Conservation (phyloP, 306 rosid species). For the Boehmeria nivea region DNA sequence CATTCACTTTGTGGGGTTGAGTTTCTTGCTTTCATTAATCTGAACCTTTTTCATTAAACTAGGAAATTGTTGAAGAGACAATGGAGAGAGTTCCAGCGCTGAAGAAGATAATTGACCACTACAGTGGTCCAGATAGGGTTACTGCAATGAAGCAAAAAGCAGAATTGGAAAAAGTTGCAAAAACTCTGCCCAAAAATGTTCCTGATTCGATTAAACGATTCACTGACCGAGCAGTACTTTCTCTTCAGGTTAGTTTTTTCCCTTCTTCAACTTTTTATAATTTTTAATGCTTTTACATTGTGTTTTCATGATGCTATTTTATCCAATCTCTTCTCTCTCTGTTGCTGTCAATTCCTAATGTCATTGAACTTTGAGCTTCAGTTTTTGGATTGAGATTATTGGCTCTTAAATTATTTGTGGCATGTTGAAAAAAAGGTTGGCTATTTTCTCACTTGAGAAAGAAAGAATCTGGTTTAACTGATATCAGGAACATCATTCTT, state of each 20-base stretch:
- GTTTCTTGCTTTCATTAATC: background rate
- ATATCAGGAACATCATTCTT: background rate
- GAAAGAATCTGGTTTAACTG: slow-evolving; percentile 6
- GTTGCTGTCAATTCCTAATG: background rate
- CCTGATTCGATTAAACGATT: slow-evolving; percentile 74
- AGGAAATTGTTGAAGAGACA: slow-evolving; percentile 74
- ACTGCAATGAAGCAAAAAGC: slow-evolving; percentile 76
- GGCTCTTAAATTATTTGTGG: no score
- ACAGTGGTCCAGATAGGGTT: slow-evolving; percentile 78
- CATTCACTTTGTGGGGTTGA: no score
- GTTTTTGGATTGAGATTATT: no score
- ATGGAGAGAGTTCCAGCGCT: slow-evolving; percentile 73
- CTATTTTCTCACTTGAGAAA: background rate
- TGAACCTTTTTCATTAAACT: slow-evolving; percentile 13
- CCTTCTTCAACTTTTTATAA: slow-evolving; percentile 11
- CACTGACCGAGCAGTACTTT: slow-evolving; percentile 68
- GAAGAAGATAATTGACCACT: slow-evolving; percentile 82
- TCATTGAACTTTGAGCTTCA: no score
- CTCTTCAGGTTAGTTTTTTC: slow-evolving; percentile 69
- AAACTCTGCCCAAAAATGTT: slow-evolving; percentile 57
- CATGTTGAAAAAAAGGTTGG: no score
- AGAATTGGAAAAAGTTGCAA: slow-evolving; percentile 88
- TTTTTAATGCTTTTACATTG: slow-evolving; percentile 6
- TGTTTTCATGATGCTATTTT: background rate
- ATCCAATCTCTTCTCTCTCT: no score